Evolutionary conservation across 108 stramenopile species (phyloP).

Genomic region (Cyclotella sp.): DNA sequence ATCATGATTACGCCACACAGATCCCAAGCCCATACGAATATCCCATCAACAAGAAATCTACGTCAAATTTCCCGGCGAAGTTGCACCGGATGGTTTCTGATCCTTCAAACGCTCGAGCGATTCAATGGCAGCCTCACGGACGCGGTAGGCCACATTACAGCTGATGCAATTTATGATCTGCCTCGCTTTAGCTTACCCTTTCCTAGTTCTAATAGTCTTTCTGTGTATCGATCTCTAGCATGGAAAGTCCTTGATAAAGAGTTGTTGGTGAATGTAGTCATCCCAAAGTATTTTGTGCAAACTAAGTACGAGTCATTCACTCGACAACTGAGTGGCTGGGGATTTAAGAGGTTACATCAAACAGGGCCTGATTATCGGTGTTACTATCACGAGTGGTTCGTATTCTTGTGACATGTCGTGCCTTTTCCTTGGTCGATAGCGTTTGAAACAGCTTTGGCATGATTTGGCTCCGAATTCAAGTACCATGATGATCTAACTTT

Average conservation of each 20-base stretch:
- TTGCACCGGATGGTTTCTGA: slow-evolving; percentile 36
- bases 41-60: slow-evolving; percentile 15
- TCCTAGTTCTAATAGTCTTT: not conserved
- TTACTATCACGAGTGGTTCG: slow-evolving; percentile 42
- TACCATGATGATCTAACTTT: not conserved
- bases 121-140: slow-evolving; percentile 39
- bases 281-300: slow-evolving; percentile 64
- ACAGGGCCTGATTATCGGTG: slow-evolving; percentile 26
- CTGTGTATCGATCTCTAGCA: not conserved
- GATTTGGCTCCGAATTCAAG: not conserved
- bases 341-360: slow-evolving; percentile 41
- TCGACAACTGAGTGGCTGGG: slow-evolving; percentile 41
- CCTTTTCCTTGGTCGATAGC: no score
- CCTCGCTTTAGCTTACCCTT: not conserved
- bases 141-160: slow-evolving; percentile 7
- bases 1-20: slow-evolving; percentile 19
- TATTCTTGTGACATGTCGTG: not conserved
- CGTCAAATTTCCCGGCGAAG: slow-evolving; percentile 35
- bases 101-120: slow-evolving; percentile 25
- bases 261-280: slow-evolving; percentile 38
- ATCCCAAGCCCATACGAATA: not conserved
- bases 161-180: not conserved
- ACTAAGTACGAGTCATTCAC: slow-evolving; percentile 54
- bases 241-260: slow-evolving; percentile 28
- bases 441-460: no score